Evolutionary conservation across 257 asterid species (phyloP), one percentile per base, ranked within the genome.

Genomic region (Scutellaria minor): DNA sequence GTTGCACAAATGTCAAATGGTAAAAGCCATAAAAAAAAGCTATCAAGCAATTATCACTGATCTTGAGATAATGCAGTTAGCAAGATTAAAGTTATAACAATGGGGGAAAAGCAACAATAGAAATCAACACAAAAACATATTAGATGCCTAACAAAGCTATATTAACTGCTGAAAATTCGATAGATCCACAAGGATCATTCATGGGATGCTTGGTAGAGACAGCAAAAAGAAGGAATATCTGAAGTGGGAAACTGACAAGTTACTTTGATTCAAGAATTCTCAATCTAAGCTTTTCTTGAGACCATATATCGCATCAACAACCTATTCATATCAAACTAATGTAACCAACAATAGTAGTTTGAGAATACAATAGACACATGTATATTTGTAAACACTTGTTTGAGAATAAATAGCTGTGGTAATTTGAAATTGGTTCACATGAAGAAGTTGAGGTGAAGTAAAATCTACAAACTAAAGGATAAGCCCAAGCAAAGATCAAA

Each of bases 401-500:
- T 18, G 18, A 18, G 18, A 18, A 18, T 18, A 18, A 18, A 18
- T 18, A 18, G 18, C 18, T 24, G 27, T 22, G 13, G 24, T 9
- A 15, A 15, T 64, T 2, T 35, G 55, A 53, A 44, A 68, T 12
- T 53, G 67, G 22, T 45, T 18, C 44, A n/a, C 69, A 51, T 11
- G 46, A 47, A 9, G 69, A 48, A 37, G 66, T 37, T 5, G 37
- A 39, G 45, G 45, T 4, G 22, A 22, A n/a, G 9, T 15, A 10
- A 39, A 41, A 53, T 51, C 51, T 74, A n/a, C 12, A 22, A 53
- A 14, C 68, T 56, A 14, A 11, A 68, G 41, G 48, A 54, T 10
- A 10, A n/a, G 13, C 57, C 57, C 66, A 41, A 53, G 72, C 4
- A 73, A 51, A 48, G 76, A 74, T 24, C 40, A 37, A 27, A 20